Conservation (phyloP, 2,329 filamentous ascomycete species). For the Penicillium sp. region DNA sequence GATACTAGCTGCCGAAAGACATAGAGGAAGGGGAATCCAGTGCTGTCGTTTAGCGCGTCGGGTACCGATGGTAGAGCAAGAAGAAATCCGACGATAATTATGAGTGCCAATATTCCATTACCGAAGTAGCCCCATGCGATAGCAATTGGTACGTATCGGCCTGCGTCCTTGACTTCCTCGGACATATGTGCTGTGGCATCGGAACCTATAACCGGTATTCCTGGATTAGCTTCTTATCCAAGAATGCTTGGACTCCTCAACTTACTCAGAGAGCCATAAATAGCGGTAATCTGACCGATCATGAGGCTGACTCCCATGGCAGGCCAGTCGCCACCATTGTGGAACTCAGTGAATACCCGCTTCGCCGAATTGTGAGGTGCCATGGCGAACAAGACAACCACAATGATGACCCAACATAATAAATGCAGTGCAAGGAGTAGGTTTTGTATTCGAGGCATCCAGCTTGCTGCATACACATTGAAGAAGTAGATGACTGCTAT, state of each 20-base stretch:
- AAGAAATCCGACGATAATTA: constrained; percentile 48
- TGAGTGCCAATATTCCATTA: constrained; percentile 46
- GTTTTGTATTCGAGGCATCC: constrained; percentile 41
- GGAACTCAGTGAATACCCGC: constrained; percentile 40
- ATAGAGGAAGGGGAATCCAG: constrained; percentile 49
- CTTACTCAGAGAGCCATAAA: constrained; percentile 32
- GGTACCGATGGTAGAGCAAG: constrained; percentile 36
- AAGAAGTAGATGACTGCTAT: constrained; percentile 45
- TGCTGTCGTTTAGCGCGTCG: constrained; percentile 41
- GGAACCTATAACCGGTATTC: constrained; percentile 25
- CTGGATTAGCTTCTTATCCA: not conserved
- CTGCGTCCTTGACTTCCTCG: constrained; percentile 51
- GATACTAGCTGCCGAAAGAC: constrained; percentile 42
- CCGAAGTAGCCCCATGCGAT: constrained; percentile 48
- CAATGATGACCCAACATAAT: constrained; percentile 37
- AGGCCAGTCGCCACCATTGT: constrained; percentile 42
- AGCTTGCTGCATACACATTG: constrained; percentile 38
- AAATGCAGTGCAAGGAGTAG: constrained; percentile 40
- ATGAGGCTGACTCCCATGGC: constrained; percentile 37
- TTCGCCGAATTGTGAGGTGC: constrained; percentile 29
- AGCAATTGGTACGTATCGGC: constrained; percentile 46
- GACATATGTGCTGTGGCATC: constrained; percentile 42
- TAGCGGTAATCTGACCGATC: constrained; percentile 39
- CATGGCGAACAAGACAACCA: constrained; percentile 35
- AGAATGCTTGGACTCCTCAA: not conserved